Conservation (phyloP, 108 stramenopile species). For the Fragilaria radians region DNA sequence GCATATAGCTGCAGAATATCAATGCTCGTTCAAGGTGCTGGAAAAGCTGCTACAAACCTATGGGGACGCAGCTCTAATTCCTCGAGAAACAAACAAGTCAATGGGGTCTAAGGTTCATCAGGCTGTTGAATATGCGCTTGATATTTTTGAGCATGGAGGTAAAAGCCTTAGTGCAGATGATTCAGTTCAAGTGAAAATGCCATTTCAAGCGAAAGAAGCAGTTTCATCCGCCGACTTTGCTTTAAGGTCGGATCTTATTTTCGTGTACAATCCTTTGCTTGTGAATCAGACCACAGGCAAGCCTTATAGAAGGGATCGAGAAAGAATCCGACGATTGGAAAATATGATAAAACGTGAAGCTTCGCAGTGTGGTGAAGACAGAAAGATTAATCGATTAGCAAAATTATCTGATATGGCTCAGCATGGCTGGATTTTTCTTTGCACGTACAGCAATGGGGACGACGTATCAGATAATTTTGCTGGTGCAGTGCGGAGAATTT, state of each 20-base stretch:
- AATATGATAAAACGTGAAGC: slow-evolving; percentile 26
- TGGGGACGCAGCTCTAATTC: slow-evolving; percentile 22
- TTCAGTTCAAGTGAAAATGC: background rate
- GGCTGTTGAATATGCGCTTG: slow-evolving; percentile 16
- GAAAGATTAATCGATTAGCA: background rate
- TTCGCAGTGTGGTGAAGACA: slow-evolving; percentile 9
- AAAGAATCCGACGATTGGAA: slow-evolving; percentile 19
- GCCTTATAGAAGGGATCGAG: slow-evolving; percentile 22
- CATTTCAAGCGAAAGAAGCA: slow-evolving; percentile 3
- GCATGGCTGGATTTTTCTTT: slow-evolving; percentile 33
- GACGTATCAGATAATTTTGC: slow-evolving; percentile 13
- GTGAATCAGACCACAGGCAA: slow-evolving; percentile 6
- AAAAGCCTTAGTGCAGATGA: background rate
- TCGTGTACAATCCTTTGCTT: slow-evolving; percentile 23
- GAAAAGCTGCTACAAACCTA: slow-evolving; percentile 20
- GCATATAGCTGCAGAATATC: slow-evolving; percentile 37
- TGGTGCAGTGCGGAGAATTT: slow-evolving; percentile 10
- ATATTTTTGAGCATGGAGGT: slow-evolving; percentile 29
- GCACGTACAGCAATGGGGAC: slow-evolving; percentile 8
- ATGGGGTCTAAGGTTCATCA: slow-evolving; percentile 6
- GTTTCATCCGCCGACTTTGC: slow-evolving; percentile 12
- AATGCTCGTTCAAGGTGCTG: slow-evolving; percentile 17
- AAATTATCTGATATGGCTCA: slow-evolving; percentile 25
- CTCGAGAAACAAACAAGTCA: background rate
- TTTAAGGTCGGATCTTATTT: slow-evolving; percentile 31